Conservation (phyloP, 192 early-diverging fungal species). For the Podila epicladia region DNA sequence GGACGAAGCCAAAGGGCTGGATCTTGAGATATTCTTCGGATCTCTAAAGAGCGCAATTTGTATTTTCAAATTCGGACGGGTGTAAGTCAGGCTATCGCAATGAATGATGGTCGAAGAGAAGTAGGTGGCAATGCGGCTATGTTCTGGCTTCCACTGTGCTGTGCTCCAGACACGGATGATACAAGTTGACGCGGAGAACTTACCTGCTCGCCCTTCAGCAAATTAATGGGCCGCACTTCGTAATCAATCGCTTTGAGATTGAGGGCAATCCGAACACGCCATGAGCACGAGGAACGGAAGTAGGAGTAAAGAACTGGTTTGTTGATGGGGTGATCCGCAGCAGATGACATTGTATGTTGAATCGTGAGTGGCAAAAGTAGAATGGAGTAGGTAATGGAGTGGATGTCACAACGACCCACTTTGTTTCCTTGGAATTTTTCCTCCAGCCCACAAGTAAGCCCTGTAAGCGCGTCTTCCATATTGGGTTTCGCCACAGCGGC, state of each 20-base stretch:
- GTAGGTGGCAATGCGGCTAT: too few species aligned
- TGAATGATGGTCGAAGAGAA: neutral
- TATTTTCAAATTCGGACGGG: neutral
- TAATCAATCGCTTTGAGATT: constrained; percentile 80
- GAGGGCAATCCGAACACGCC: constrained; percentile 81
- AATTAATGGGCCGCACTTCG: constrained; percentile 70
- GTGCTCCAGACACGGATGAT: neutral
- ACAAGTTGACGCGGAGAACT: neutral
- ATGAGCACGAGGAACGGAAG: constrained; percentile 80
- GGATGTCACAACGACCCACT: neutral
- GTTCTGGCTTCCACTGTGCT: too few species aligned
- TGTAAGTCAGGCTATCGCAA: too few species aligned
- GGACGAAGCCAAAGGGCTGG: constrained; percentile 78
- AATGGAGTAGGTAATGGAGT: constrained; percentile 4
- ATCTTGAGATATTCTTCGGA: constrained; percentile 63
- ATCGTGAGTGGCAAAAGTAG: neutral
- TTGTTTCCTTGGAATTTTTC: neutral
- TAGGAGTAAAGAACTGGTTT: constrained; percentile 75
- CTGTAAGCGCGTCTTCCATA: too few species aligned
- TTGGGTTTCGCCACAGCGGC: too few species aligned
- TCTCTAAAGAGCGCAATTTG: constrained; percentile 36
- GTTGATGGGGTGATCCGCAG: constrained; percentile 8
- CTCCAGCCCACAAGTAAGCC: neutral
- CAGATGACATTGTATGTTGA: constrained; percentile 8
- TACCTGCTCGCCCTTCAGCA: constrained; percentile 82